phyloP scores from a whole-genome alignment of 2,329 filamentous ascomycete genomes.

The Aspergillus melleus region DNA sequence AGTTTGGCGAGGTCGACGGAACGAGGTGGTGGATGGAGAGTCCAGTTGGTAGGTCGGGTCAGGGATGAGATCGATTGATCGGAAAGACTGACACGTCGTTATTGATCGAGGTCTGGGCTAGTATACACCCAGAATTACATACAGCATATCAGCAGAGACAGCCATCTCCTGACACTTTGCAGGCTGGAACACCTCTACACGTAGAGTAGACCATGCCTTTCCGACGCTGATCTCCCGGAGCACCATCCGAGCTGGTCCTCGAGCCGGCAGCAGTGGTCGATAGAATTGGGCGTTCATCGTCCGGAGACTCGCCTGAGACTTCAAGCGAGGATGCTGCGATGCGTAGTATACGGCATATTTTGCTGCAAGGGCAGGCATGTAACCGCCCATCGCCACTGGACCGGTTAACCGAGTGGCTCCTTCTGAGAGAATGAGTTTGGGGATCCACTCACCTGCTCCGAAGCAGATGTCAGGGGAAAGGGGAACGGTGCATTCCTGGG shows the following conservation, averaged over 20 bases:
- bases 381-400: not conserved
- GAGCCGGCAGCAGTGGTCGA: not conserved
- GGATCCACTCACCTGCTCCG: too few species aligned
- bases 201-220: not conserved
- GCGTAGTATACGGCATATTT: not conserved
- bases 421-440: too few species aligned
- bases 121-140: too few species aligned
- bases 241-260: not conserved
- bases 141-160: too few species aligned
- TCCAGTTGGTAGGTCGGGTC: not conserved
- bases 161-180: too few species aligned
- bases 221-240: not conserved
- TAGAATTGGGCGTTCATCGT: not conserved
- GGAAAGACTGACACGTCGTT: not conserved
- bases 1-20: not conserved
- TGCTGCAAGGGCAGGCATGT: not conserved
- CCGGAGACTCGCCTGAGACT: not conserved
- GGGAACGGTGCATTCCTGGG: too few species aligned
- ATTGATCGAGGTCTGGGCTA: not conserved
- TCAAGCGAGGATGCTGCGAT: not conserved
- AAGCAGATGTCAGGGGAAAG: too few species aligned
- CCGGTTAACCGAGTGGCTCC: too few species aligned
- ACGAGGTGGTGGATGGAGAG: not conserved
- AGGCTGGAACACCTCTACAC: not conserved
- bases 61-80: not conserved